These are phyloP conservation scores for Ceratobasidium sp. DNA, from an alignment of 1,284 basidiomycete genomes.

Conservation along the genomic window DNA sequence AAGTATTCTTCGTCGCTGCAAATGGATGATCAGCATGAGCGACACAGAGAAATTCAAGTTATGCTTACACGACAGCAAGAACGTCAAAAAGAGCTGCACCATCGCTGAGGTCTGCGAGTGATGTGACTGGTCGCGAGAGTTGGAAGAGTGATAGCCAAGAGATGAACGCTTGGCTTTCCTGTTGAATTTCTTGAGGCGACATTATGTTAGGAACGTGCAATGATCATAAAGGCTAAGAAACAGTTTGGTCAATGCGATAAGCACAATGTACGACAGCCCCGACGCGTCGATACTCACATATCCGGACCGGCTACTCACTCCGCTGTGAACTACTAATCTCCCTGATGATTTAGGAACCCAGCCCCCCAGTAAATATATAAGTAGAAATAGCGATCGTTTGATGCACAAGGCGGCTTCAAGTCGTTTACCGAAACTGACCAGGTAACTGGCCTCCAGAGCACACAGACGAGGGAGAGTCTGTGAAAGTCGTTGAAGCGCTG, in stretches of 20 bases:
- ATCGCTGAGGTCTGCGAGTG: slow-evolving; percentile 75
- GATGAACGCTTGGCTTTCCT: slow-evolving; percentile 75
- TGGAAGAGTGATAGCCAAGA: slow-evolving; percentile 80
- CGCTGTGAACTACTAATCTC: not conserved
- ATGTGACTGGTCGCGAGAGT: slow-evolving; percentile 68
- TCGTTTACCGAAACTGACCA: not conserved
- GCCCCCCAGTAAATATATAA: not conserved
- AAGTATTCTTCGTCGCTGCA: slow-evolving; percentile 83
- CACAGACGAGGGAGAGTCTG: not conserved
- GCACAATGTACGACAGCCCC: not conserved
- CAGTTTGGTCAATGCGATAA: not conserved
- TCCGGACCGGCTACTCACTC: not conserved
- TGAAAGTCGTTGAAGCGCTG: not conserved
- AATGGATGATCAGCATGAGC: not conserved
- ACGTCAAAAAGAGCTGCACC: slow-evolving; percentile 77
- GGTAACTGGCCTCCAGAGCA: not conserved
- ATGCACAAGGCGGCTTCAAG: not conserved
- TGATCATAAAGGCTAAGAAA: not conserved
- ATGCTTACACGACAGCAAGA: slow-evolving; percentile 69
- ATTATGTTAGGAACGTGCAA: not conserved
- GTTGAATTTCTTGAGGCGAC: slow-evolving; percentile 35
- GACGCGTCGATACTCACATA: slow-evolving; percentile 1
- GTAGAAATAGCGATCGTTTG: not conserved
- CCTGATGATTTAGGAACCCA: not conserved
- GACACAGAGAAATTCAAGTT: slow-evolving; percentile 25